phyloP scores from a whole-genome alignment of 2,329 filamentous ascomycete species.

The Aspergillaceae sp. region DNA sequence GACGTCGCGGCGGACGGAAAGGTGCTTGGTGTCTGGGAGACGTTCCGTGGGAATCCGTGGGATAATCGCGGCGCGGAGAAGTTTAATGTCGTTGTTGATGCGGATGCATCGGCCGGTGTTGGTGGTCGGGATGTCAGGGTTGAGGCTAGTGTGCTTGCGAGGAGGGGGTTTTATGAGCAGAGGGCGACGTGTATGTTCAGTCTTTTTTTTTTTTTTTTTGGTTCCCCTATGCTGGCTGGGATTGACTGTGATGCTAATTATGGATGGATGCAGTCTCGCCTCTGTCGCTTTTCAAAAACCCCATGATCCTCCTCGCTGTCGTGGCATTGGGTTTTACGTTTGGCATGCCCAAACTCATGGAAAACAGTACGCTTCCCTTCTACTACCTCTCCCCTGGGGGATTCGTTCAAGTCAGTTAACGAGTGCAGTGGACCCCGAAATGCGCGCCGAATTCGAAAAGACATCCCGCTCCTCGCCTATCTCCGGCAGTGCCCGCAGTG shows the following conservation, averaged over 20 bases:
- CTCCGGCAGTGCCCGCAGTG: slow-evolving; percentile 49
- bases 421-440: slow-evolving; percentile 82
- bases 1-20: slow-evolving; percentile 48
- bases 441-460: slow-evolving; percentile 83
- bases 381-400: background rate
- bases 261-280: slow-evolving; percentile 53
- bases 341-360: slow-evolving; percentile 89
- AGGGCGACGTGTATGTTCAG: slow-evolving; percentile 61
- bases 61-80: slow-evolving; percentile 61
- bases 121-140: slow-evolving; percentile 42
- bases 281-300: slow-evolving; percentile 78
- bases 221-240: background rate
- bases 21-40: slow-evolving; percentile 65
- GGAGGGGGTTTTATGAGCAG: slow-evolving; percentile 69
- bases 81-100: slow-evolving; percentile 24
- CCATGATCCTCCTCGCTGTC: slow-evolving; percentile 90
- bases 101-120: slow-evolving; percentile 13
- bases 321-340: slow-evolving; percentile 76
- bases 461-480: slow-evolving; percentile 70
- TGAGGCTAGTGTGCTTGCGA: slow-evolving; percentile 52
- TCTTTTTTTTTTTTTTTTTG: slow-evolving; percentile 3
- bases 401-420: background rate
- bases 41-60: slow-evolving; percentile 84
- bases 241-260: background rate
- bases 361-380: slow-evolving; percentile 65